Evolutionary conservation across 768 basidiomycete genomes (phyloP).

Genomic region (Austroboletus eburneus): DNA sequence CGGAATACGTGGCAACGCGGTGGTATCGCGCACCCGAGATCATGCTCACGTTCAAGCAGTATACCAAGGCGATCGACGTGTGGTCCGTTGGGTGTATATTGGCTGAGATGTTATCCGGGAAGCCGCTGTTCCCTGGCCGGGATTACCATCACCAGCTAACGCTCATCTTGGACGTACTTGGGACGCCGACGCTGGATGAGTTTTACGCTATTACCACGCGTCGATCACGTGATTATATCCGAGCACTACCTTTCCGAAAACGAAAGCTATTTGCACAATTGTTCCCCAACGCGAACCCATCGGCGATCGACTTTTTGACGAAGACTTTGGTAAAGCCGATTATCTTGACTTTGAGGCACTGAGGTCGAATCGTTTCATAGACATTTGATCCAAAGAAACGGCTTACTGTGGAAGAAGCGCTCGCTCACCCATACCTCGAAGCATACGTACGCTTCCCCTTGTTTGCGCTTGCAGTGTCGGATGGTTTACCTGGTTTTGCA

Average conservation of each 20-base stretch:
- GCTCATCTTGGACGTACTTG: slow-evolving; percentile 93
- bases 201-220: slow-evolving; percentile 95
- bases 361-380: slow-evolving; percentile 31
- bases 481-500: slow-evolving; percentile 32
- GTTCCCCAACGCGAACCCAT: slow-evolving; percentile 87
- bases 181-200: slow-evolving; percentile 95
- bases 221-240: slow-evolving; percentile 91
- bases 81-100: slow-evolving; percentile 88
- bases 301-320: slow-evolving; percentile 75
- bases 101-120: slow-evolving; percentile 96
- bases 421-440: slow-evolving; percentile 93
- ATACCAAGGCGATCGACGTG: slow-evolving; percentile 92
- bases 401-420: slow-evolving; percentile 88
- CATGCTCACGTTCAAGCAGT: slow-evolving; percentile 99
- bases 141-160: slow-evolving; percentile 96
- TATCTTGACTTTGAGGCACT: neutral
- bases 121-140: slow-evolving; percentile 94
- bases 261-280: slow-evolving; percentile 74
- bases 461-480: too few species aligned
- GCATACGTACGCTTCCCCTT: slow-evolving; percentile 74
- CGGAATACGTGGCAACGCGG: slow-evolving; percentile 95
- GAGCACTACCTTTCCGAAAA: slow-evolving; percentile 91
- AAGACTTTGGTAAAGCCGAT: slow-evolving; percentile 59
- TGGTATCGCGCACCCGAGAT: slow-evolving; percentile 99
- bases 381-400: slow-evolving; percentile 99